Percentiles rank a stretch among this genome's conserved stretches.
Conservation (phyloP, 345 rosid genomes). For the Erucastrum elatum region DNA sequence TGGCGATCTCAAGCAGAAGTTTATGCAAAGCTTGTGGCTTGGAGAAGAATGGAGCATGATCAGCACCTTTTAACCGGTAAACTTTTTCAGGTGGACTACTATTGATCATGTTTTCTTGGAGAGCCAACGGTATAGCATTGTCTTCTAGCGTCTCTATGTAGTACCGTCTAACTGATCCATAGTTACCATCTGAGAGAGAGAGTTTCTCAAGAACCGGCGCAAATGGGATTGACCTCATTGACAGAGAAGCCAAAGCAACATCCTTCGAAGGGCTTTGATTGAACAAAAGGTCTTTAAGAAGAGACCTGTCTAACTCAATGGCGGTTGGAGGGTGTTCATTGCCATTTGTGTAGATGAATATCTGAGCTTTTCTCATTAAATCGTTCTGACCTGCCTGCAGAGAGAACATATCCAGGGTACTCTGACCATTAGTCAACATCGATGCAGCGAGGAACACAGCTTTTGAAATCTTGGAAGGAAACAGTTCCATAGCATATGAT, state of each 20-base stretch:
- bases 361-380: conserved; percentile 73
- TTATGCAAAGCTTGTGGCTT: conserved; percentile 97
- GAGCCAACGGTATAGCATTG: conserved; percentile 65
- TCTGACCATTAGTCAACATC: conserved; percentile 73
- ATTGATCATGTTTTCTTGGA: conserved; percentile 78
- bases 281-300: conserved; percentile 73
- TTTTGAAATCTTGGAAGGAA: conserved; percentile 70
- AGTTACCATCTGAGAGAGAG: conserved; percentile 60
- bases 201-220: conserved; percentile 94
- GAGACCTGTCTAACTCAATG: conserved; percentile 78
- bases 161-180: conserved; percentile 82
- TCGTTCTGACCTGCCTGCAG: conserved; percentile 68
- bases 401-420: conserved; percentile 73
- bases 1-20: conserved; percentile 76
- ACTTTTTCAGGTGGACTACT: conserved; percentile 79
- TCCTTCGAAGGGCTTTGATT: conserved; percentile 93
- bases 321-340: conserved; percentile 83
- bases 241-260: conserved; percentile 88
- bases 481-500: conserved; percentile 83
- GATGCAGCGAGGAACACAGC: conserved; percentile 82
- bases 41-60: conserved; percentile 97
- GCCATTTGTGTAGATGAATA: conserved; percentile 81
- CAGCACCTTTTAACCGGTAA: conserved; percentile 80
- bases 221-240: conserved; percentile 92
- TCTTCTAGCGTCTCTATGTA: conserved; percentile 78